Percentiles rank a stretch among this genome's conserved stretches.
Conservation (phyloP, 164 flowering plant genomes). For the Malania oleifera region DNA sequence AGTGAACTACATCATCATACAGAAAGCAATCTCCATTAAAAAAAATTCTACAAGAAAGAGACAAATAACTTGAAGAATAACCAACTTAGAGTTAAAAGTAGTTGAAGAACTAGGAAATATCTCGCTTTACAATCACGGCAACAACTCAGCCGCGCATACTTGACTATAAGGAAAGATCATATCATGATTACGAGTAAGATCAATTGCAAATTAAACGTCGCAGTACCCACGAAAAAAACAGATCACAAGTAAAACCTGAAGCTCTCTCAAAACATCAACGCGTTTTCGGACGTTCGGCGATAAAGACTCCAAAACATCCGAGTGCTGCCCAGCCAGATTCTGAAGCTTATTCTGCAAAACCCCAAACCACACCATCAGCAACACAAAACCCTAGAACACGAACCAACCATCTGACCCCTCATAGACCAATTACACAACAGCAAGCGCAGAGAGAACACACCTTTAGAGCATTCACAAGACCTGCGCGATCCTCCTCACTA, state of each 20-base stretch:
- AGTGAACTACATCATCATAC: too few relatives aligned
- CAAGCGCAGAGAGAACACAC: slow-evolving; percentile 11
- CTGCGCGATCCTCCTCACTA: slow-evolving; percentile 37
- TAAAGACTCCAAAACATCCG: slow-evolving; percentile 38
- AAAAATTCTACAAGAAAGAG: too few relatives aligned
- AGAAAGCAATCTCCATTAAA: too few relatives aligned
- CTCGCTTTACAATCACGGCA: too few relatives aligned
- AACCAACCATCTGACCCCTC: not conserved
- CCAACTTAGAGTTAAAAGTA: too few relatives aligned
- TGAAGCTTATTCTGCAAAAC: slow-evolving; percentile 35
- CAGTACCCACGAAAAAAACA: not conserved
- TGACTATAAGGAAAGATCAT: too few relatives aligned
- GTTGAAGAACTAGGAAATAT: too few relatives aligned
- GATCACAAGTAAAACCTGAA: slow-evolving; percentile 28
- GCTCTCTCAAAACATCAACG: slow-evolving; percentile 36
- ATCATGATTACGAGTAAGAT: too few relatives aligned
- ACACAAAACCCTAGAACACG: not conserved
- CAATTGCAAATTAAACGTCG: too few relatives aligned
- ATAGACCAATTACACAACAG: not conserved
- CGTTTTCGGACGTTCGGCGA: slow-evolving; percentile 43
- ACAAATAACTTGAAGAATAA: too few relatives aligned
- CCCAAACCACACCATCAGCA: slow-evolving; percentile 7
- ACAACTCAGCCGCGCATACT: too few relatives aligned
- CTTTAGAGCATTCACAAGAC: slow-evolving; percentile 40
- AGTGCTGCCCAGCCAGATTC: slow-evolving; percentile 35